Conservation (phyloP, 2,329 filamentous ascomycete species). For the Paecilomyces fulvus region DNA sequence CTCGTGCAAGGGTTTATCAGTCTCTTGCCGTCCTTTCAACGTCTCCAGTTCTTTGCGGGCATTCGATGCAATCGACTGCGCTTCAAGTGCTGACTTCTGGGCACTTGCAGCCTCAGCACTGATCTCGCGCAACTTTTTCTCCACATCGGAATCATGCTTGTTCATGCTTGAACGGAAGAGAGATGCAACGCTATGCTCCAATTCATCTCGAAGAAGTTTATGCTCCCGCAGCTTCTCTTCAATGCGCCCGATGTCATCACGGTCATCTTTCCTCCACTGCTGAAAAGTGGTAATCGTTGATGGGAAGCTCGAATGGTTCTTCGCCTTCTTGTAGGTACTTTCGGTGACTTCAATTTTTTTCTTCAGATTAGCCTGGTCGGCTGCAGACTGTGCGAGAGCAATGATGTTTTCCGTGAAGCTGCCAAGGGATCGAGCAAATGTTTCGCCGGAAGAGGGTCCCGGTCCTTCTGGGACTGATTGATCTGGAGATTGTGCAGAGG, state of each 20-base stretch:
- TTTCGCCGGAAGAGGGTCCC: slow-evolving; percentile 22
- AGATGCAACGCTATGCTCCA: slow-evolving; percentile 8
- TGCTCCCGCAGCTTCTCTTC: slow-evolving; percentile 13
- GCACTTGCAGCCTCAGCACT: not conserved
- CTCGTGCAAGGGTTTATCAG: not conserved
- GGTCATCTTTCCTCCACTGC: slow-evolving; percentile 10
- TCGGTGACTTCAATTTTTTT: slow-evolving; percentile 26
- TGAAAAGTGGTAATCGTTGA: slow-evolving; percentile 15
- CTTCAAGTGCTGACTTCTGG: not conserved
- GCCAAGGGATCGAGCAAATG: slow-evolving; percentile 26
- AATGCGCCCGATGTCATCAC: slow-evolving; percentile 11
- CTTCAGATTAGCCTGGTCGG: slow-evolving; percentile 17
- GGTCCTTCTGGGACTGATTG: not conserved
- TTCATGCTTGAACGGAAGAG: not conserved
- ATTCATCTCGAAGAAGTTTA: slow-evolving; percentile 7
- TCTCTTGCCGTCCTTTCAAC: not conserved
- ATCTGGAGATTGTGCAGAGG: not conserved
- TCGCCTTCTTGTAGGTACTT: slow-evolving; percentile 24
- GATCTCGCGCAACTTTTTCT: not conserved
- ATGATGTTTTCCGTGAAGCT: slow-evolving; percentile 15
- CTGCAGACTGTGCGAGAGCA: slow-evolving; percentile 15
- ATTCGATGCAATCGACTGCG: not conserved
- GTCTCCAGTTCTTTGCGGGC: not conserved
- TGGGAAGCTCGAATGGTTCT: slow-evolving; percentile 13
- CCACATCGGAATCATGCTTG: not conserved